Percentiles rank a stretch among this genome's conserved stretches.
Evolutionary conservation across 129 eudicot genomes (phyloP).

Genomic region (Ambrosia trifida): DNA sequence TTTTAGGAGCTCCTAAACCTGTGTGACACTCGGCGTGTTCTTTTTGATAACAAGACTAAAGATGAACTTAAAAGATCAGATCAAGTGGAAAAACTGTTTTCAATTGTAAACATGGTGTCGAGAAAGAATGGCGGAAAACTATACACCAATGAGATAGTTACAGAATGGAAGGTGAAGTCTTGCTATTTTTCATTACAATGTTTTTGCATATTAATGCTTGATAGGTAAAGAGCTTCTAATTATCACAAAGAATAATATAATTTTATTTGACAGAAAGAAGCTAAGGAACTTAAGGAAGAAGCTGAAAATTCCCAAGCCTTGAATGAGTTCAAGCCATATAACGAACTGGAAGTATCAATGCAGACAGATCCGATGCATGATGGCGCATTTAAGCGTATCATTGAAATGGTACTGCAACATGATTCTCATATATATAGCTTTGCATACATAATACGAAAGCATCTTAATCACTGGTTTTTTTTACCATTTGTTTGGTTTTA

Average conservation of each 20-base stretch:
- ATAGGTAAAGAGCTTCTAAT: neutral
- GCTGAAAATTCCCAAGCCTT: slow-evolving; percentile 29
- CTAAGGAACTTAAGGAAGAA: slow-evolving; percentile 34
- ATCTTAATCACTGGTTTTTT: neutral
- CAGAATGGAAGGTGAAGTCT: slow-evolving; percentile 22
- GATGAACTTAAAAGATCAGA: slow-evolving; percentile 34
- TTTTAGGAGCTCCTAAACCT: slow-evolving; percentile 44
- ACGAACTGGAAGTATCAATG: neutral
- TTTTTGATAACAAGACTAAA: slow-evolving; percentile 62
- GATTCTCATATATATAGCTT: neutral
- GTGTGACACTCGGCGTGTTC: slow-evolving; percentile 57
- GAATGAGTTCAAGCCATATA: no score
- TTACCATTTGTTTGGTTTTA: no score
- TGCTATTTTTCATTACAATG: neutral
- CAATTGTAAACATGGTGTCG: slow-evolving; percentile 41
- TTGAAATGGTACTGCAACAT: slow-evolving; percentile 53
- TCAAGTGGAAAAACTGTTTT: slow-evolving; percentile 50
- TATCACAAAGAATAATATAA: neutral
- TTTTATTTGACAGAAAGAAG: slow-evolving; percentile 51
- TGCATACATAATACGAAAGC: no score
- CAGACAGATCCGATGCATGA: slow-evolving; percentile 5
- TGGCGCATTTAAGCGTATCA: slow-evolving; percentile 55
- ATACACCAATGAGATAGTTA: slow-evolving; percentile 46
- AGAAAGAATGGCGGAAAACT: slow-evolving; percentile 50
- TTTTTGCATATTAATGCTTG: neutral